Conservation (phyloP, 768 basidiomycete species). For the Lanmaoa rubissima region DNA sequence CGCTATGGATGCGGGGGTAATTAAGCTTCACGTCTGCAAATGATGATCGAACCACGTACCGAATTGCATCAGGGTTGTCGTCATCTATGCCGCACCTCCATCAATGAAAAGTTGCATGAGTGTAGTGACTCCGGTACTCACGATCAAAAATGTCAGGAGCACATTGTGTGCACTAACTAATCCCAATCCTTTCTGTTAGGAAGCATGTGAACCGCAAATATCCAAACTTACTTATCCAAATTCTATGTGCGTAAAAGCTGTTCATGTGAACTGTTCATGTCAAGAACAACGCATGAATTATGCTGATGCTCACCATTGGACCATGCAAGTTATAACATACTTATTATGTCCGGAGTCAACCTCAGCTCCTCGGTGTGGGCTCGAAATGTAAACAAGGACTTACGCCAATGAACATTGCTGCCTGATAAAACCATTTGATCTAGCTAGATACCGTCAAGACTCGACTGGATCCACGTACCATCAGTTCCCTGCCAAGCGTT, state of each 20-base stretch:
- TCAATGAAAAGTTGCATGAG: background rate
- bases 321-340: constrained; percentile 1
- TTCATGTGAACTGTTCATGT: background rate
- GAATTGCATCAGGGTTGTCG: constrained; percentile 2
- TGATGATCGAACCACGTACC: background rate
- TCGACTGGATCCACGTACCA: background rate
- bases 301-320: constrained; percentile 8
- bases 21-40: background rate
- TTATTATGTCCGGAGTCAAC: background rate
- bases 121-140: background rate
- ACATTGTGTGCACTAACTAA: constrained; percentile 8
- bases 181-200: background rate
- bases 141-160: constrained; percentile 2
- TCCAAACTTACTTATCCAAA: constrained; percentile 14
- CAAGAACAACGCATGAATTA: background rate
- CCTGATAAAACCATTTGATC: background rate
- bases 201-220: too few relatives aligned
- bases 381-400: background rate
- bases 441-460: background rate
- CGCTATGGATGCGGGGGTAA: background rate
- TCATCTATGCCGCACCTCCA: background rate
- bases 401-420: background rate
- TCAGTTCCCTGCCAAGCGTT: background rate
- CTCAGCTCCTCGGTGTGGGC: too few relatives aligned
- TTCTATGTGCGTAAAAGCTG: constrained; percentile 13